These are phyloP conservation scores for Chytriomyces confervae DNA, from an alignment of 192 early-diverging fungal genomes.

Conservation along the genomic window DNA sequence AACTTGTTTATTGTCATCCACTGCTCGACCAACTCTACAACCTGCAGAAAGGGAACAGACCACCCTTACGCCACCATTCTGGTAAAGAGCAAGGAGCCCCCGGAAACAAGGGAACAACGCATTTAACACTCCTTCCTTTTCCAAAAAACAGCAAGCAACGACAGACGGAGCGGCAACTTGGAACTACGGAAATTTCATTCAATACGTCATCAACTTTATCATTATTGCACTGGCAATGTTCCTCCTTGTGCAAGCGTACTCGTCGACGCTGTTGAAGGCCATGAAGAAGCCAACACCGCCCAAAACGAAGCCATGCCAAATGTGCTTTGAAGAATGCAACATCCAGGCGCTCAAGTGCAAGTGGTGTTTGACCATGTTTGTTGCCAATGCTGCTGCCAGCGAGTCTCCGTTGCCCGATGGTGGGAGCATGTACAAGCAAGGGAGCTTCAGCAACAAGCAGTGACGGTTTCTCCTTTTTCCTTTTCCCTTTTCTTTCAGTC, in stretches of 20 bases:
- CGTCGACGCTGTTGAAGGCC: constrained; percentile 12
- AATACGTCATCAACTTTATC: constrained; percentile 66
- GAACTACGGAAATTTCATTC: constrained; percentile 68
- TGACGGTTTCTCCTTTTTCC: neutral
- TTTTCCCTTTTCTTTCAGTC: neutral
- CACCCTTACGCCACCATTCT: constrained; percentile 19
- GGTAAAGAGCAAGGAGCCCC: too few species aligned
- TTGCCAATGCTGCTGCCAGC: neutral
- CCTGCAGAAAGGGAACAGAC: constrained; percentile 14
- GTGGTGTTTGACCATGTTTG: constrained; percentile 18
- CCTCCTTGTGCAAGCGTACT: constrained; percentile 61
- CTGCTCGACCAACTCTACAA: neutral
- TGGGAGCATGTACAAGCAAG: constrained; percentile 6
- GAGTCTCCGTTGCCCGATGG: neutral
- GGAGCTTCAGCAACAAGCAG: too few species aligned
- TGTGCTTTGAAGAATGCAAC: neutral
- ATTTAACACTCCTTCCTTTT: neutral
- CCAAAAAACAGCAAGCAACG: neutral
- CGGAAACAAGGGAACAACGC: too few species aligned
- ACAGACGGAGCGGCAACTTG: neutral
- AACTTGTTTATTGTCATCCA: constrained; percentile 33
- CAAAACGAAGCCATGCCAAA: constrained; percentile 6
- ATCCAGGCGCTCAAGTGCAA: constrained; percentile 7
- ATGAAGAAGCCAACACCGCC: constrained; percentile 5
- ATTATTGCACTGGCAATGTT: constrained; percentile 60